A percentile compares a stretch with the other conserved stretches of the same genome.
Conservation (phyloP, 1,139 yeast species). For the Saccharomycopsis hybrid region DNA sequence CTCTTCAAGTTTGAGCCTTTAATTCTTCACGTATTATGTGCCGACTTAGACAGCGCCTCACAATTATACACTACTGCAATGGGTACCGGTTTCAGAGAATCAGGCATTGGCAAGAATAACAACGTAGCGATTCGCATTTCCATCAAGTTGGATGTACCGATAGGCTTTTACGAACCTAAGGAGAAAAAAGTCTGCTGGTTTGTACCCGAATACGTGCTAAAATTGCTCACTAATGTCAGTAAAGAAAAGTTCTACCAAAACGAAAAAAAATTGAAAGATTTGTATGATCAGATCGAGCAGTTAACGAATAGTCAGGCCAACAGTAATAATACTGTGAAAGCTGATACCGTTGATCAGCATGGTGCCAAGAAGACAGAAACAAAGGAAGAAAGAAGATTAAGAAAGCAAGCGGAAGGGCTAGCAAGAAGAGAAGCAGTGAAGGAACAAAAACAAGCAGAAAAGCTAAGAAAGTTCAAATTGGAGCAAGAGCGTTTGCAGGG, state of each 20-base stretch:
- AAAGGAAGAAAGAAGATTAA: constrained; percentile 50
- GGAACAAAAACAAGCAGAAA: not conserved
- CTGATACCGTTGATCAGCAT: constrained; percentile 47
- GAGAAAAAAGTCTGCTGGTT: constrained; percentile 31
- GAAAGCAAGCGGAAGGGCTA: constrained; percentile 59
- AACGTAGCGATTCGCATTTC: constrained; percentile 75
- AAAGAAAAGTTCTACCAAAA: constrained; percentile 60
- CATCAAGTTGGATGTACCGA: constrained; percentile 68
- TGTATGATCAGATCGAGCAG: constrained; percentile 38
- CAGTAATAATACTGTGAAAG: constrained; percentile 26
- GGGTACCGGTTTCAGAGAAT: constrained; percentile 81
- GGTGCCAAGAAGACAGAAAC: constrained; percentile 29
- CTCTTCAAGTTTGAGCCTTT: constrained; percentile 79
- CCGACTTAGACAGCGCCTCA: constrained; percentile 53
- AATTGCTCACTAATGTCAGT: constrained; percentile 43
- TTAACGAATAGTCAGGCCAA: constrained; percentile 26
- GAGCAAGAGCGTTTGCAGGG: not conserved
- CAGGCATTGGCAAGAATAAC: constrained; percentile 75
- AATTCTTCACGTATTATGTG: constrained; percentile 76
- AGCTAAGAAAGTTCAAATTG: constrained; percentile 4
- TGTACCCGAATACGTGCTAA: constrained; percentile 45
- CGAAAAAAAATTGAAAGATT: constrained; percentile 43
- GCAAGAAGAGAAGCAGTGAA: constrained; percentile 28
- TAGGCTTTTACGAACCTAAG: constrained; percentile 44
- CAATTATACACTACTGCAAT: constrained; percentile 62